Conservation (phyloP, 306 rosid species). For the Cucurbita ficifolia region DNA sequence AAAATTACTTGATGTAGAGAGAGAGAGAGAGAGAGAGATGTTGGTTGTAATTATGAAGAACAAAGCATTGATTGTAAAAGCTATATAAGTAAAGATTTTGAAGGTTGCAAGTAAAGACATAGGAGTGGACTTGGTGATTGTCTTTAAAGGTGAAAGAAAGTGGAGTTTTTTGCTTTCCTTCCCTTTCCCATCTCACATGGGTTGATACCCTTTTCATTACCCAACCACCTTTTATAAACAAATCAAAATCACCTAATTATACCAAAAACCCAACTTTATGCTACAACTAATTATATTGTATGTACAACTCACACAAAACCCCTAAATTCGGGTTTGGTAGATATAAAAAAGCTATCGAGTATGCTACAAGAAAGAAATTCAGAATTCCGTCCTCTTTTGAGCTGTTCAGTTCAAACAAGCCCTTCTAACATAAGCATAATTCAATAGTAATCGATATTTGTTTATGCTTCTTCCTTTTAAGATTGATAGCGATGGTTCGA, state of each 20-base stretch:
- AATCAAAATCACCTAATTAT: background rate
- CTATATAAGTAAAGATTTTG: background rate
- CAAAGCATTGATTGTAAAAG: background rate
- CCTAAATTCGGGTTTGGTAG: background rate
- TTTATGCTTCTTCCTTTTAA: too few relatives aligned
- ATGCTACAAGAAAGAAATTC: too few relatives aligned
- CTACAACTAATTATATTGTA: background rate
- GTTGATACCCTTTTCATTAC: conserved; percentile 24
- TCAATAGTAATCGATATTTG: too few relatives aligned
- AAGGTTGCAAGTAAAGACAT: background rate
- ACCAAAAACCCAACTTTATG: background rate
- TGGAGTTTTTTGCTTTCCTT: background rate
- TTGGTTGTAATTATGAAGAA: background rate
- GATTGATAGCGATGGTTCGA: too few relatives aligned
- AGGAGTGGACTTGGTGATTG: background rate
- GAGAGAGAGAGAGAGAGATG: too few relatives aligned
- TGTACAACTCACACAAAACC: background rate
- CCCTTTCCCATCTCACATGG: conserved; percentile 19
- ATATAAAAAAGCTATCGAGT: background rate
- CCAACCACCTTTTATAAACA: conserved; percentile 13
- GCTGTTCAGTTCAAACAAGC: background rate
- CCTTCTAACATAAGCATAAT: too few relatives aligned
- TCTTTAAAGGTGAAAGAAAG: background rate
- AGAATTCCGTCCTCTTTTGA: background rate
- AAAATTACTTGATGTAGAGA: background rate